Percentiles rank a stretch among this genome's conserved stretches.
Conservation (phyloP, 305 asterid species). For the Vinca major region DNA sequence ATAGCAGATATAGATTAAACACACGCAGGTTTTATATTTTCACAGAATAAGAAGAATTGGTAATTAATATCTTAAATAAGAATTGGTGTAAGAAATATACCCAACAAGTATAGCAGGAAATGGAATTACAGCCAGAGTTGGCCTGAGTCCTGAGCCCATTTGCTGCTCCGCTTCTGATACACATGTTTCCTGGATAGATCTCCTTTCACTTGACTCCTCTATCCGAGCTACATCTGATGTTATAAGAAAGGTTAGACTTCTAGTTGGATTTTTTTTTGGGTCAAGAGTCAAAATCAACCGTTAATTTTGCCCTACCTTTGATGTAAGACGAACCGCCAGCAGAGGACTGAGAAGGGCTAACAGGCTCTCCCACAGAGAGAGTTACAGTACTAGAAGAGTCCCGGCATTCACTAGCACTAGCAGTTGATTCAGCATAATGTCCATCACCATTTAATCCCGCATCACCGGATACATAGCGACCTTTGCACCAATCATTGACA, state of each 20-base stretch:
- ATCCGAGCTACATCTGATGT: slow-evolving; percentile 62
- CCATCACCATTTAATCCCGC: slow-evolving; percentile 63
- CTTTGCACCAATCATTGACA: slow-evolving; percentile 94
- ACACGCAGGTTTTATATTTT: neutral
- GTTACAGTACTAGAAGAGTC: slow-evolving; percentile 79
- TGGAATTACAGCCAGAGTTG: slow-evolving; percentile 84
- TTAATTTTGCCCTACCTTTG: slow-evolving; percentile 42
- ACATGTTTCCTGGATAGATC: slow-evolving; percentile 36
- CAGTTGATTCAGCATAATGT: slow-evolving; percentile 81
- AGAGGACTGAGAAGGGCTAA: slow-evolving; percentile 76
- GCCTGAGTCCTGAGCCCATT: slow-evolving; percentile 54
- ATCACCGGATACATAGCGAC: slow-evolving; percentile 71
- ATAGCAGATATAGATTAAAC: neutral
- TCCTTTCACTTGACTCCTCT: slow-evolving; percentile 55
- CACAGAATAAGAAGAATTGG: neutral
- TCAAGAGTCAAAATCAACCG: slow-evolving; percentile 16
- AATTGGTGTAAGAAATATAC: slow-evolving; percentile 35
- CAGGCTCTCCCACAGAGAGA: slow-evolving; percentile 77
- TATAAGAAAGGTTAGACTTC: slow-evolving; percentile 25
- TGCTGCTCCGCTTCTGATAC: slow-evolving; percentile 71
- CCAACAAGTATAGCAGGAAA: slow-evolving; percentile 97
- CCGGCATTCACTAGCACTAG: slow-evolving; percentile 90
- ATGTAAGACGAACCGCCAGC: slow-evolving; percentile 50
- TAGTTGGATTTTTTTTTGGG: slow-evolving; percentile 15
- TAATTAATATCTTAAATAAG: neutral